Percentiles rank a stretch among this genome's conserved stretches.
These are phyloP conservation scores for Suillus cothurnatus DNA, from an alignment of 768 basidiomycete genomes.

Conservation along the genomic window DNA sequence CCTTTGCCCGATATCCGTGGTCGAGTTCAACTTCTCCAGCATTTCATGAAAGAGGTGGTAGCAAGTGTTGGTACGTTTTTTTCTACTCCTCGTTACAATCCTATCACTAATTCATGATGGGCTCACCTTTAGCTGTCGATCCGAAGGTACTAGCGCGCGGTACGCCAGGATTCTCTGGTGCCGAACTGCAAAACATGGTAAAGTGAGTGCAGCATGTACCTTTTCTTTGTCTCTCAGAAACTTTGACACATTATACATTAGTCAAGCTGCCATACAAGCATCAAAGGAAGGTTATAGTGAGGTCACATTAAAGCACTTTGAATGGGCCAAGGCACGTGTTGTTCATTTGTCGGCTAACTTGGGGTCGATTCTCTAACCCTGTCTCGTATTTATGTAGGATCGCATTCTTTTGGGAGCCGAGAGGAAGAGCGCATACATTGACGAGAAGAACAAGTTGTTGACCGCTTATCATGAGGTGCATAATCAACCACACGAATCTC, in stretches of 20 bases:
- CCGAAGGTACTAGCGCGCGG: conserved; percentile 88
- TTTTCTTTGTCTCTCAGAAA: not conserved
- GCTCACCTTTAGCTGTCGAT: conserved; percentile 63
- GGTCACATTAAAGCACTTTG: conserved; percentile 83
- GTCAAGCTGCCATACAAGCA: conserved; percentile 93
- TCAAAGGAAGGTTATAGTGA: conserved; percentile 76
- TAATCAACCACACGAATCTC: conserved; percentile 4
- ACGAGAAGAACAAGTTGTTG: conserved; percentile 80
- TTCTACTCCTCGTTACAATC: not conserved
- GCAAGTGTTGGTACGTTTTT: conserved; percentile 52
- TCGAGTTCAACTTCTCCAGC: conserved; percentile 88
- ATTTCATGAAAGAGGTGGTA: conserved; percentile 85
- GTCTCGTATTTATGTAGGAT: conserved; percentile 52
- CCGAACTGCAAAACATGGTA: conserved; percentile 95
- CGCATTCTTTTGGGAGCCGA: conserved; percentile 98
- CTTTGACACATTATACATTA: conserved; percentile 25
- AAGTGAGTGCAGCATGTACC: conserved; percentile 57
- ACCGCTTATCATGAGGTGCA: conserved; percentile 96
- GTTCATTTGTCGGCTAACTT: not conserved
- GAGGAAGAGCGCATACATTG: conserved; percentile 86
- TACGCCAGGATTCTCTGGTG: conserved; percentile 95
- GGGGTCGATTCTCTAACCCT: not conserved
- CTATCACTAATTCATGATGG: not conserved
- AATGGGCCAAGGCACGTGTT: conserved; percentile 89
- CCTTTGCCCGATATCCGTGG: conserved; percentile 95